Base-by-base conservation (phyloP, 2,329 filamentous ascomycete species). In the Fusarium sulawesiense region DNA sequence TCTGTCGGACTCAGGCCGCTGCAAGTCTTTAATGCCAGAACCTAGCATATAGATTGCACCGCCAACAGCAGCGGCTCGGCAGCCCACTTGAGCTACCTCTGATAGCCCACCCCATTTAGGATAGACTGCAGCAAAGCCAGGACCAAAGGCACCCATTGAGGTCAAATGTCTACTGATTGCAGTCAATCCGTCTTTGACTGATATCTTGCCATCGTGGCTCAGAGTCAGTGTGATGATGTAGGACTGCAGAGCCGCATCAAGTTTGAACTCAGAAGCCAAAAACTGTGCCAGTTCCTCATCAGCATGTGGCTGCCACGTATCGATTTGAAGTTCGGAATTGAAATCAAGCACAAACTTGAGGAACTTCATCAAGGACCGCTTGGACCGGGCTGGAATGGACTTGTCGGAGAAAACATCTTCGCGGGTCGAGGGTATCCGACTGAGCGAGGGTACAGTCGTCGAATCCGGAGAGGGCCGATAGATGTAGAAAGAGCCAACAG, bases 21-120 rank as follows among this genome's bases (percentile, higher is more conserved):
- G 56, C 23, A 79, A 73, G 18, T 77, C 72, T 46, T 86, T 78
- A 56, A 96, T 82, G 12, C 89, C 89, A 50, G 91, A 91, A 45
- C 90, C 92, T 18, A 98, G 87, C 78, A 97, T 93, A 80, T 98
- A 98, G 6, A 97, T 88, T 13, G 91, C 93, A 49, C 96, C 96
- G 37, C 95, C 95, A 9, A 99, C 96, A 21, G 95, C 95, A 66
- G 91, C 90, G 41, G 95, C 93, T 72, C 95, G 92, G 78, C 96
- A 98, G 7, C 91, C 93, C 25, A 97, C 94, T 83, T 99, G 95
- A 30, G 92, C 89, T 64, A 98, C 89, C 80, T 99, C 95, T 32
- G 93, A 92, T 48, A 92, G 85, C 29, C 95, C 94, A 48, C 95
- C 95, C 91, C 94, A 99, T 84, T 97, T 98, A 23, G 94, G 91